Evolutionary conservation across 768 basidiomycete species (phyloP).

Genomic region (Phaeotremella fagi): DNA sequence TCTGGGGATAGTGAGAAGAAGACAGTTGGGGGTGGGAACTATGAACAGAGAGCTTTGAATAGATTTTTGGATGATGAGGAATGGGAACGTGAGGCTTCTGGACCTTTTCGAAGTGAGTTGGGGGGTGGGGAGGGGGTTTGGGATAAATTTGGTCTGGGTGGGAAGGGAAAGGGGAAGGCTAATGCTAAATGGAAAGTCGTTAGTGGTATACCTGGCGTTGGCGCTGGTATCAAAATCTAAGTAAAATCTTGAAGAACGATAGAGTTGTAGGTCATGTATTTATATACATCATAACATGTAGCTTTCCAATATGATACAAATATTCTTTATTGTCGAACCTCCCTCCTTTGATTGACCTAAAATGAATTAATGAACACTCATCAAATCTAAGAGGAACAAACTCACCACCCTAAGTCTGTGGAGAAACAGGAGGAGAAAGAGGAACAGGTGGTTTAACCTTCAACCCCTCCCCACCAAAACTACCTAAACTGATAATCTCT

Average conservation of each 20-base stretch:
- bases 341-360: no score
- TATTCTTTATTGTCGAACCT: no score
- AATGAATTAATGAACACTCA: no score
- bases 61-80: constrained; percentile 35
- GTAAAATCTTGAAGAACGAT: neutral
- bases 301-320: no score
- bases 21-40: neutral
- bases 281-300: neutral
- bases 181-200: constrained; percentile 28
- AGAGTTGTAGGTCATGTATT: neutral
- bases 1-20: neutral
- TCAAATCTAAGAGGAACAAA: no score
- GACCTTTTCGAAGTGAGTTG: neutral
- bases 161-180: neutral
- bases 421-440: neutral
- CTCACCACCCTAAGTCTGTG: no score
- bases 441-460: constrained; percentile 24
- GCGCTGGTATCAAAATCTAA: neutral
- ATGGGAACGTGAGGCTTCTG: constrained; percentile 28
- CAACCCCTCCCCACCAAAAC: constrained; percentile 41
- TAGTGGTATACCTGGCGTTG: neutral
- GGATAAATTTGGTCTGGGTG: constrained; percentile 5
- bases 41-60: constrained; percentile 24
- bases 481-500: constrained; percentile 34
- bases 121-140: neutral